Base-by-base conservation (phyloP, 2,329 filamentous ascomycete genomes). In the Sphaerostilbella broomeana region DNA sequence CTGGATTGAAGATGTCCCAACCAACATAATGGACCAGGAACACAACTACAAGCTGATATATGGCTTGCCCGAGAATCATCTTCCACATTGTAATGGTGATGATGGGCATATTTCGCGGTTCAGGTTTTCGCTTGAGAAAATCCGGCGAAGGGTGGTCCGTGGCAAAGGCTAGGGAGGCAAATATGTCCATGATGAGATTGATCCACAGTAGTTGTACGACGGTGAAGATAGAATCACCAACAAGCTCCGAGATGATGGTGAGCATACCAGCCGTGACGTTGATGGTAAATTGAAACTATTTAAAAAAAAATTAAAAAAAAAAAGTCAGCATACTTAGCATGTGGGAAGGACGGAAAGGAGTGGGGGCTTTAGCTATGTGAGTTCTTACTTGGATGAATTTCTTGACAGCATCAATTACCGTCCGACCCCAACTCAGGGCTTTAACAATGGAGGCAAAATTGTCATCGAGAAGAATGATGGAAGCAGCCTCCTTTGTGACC, bases 81-180 rank as follows among this genome's bases (percentile, higher is more conserved):
- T 92, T 92, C 81, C 83, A 85, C 85, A 90, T 90, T 27, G 77
- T 80, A 30, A 81, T 65, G 3, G 75, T 86, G 50, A 90, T 85
- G 5, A 90, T 68, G 2, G 82, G 72, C 6, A 82, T 81, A 20
- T 76, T 81, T 55, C 87, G 88, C 3, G 79, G 74, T 43, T 86
- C 79, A 1, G 86, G 86, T 55, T 84, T 84, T 27, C 76, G 70
- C 48, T 78, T 61, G 16, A 80, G 68, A 26, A 79, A 70, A 36
- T 67, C 67, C 10, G 68, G 63, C 2, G 72, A 71, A 2, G 76
- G 76, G 10, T 74, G 72, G 50, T 80, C 76, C 1, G 76, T 81
- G 4, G 77, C 77, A 10, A 81, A 63, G 11, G 76, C 77, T 18
- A 81, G 69, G n/a, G 77, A 77, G 7, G 77, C 77, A 45, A 81